phyloP scores from a whole-genome alignment of 1,139 yeast genomes.

The Pichia sp. region DNA sequence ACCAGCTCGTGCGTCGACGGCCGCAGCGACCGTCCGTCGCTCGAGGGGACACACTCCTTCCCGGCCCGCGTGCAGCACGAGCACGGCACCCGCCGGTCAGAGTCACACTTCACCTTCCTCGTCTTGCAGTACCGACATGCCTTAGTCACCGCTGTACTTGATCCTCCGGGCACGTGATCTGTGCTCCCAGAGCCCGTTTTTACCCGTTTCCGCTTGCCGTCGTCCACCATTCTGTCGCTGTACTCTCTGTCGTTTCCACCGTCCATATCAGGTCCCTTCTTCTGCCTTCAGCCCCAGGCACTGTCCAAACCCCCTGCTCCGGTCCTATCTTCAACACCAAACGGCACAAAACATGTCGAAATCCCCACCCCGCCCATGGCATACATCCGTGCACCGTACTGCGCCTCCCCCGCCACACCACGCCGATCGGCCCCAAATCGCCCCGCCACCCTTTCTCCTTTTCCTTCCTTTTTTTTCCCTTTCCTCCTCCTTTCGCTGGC shows the following conservation, averaged over 20 bases:
- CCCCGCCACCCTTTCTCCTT: background rate
- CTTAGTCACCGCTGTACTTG: background rate
- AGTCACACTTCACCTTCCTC: slow-evolving; percentile 17
- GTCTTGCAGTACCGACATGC: slow-evolving; percentile 17
- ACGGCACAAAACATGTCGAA: background rate
- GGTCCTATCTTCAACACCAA: background rate
- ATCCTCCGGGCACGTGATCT: background rate
- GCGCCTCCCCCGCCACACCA: too few species aligned
- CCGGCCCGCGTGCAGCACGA: slow-evolving; percentile 10
- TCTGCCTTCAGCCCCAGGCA: too few species aligned
- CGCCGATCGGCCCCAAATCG: background rate
- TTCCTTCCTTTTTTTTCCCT: background rate
- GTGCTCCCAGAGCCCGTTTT: background rate
- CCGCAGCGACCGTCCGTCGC: slow-evolving; percentile 13
- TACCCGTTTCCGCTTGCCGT: background rate
- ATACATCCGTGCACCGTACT: background rate
- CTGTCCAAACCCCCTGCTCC: too few species aligned
- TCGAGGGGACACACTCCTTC: slow-evolving; percentile 8
- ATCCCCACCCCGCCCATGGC: background rate
- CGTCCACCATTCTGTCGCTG: background rate
- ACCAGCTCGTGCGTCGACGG: background rate
- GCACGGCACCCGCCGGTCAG: slow-evolving; percentile 13
- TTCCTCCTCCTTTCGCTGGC: background rate
- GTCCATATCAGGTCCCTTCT: background rate
- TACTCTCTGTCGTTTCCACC: too few species aligned